A percentile compares a stretch with the other conserved stretches of the same genome.
phyloP scores from a whole-genome alignment of 352 stramenopile genomes.

The Poterioochromonas sp. region DNA sequence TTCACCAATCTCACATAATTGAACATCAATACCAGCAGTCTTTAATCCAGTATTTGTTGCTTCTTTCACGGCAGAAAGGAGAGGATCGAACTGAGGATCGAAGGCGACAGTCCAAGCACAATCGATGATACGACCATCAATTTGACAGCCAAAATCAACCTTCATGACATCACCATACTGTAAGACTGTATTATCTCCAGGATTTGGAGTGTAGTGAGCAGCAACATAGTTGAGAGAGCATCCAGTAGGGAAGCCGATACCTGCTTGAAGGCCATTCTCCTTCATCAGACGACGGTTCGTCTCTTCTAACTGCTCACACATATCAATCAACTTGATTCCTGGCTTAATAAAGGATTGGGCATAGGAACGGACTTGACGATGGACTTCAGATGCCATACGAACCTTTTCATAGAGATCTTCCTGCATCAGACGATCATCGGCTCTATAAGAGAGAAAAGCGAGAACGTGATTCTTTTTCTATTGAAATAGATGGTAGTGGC shows the following conservation, averaged over 20 bases:
- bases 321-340: slow-evolving; percentile 85
- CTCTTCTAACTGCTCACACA: slow-evolving; percentile 87
- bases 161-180: slow-evolving; percentile 95
- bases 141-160: slow-evolving; percentile 94
- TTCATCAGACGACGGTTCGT: slow-evolving; percentile 84
- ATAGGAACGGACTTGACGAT: slow-evolving; percentile 82
- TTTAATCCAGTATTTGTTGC: slow-evolving; percentile 85
- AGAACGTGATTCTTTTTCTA: not conserved
- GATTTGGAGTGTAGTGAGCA: slow-evolving; percentile 94
- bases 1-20: slow-evolving; percentile 84
- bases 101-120: slow-evolving; percentile 92
- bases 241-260: slow-evolving; percentile 88
- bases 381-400: slow-evolving; percentile 83
- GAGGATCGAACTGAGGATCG: slow-evolving; percentile 81
- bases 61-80: slow-evolving; percentile 69
- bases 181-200: slow-evolving; percentile 81
- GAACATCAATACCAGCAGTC: slow-evolving; percentile 83
- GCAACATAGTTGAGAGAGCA: slow-evolving; percentile 93
- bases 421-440: slow-evolving; percentile 48
- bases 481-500: not conserved
- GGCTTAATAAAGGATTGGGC: slow-evolving; percentile 90
- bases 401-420: slow-evolving; percentile 67
- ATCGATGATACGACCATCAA: slow-evolving; percentile 94
- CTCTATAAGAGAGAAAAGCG: slow-evolving; percentile 22
- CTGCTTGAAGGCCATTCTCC: slow-evolving; percentile 75